Conservation (phyloP, 257 asterid species). For the Capsicum baccatum region DNA sequence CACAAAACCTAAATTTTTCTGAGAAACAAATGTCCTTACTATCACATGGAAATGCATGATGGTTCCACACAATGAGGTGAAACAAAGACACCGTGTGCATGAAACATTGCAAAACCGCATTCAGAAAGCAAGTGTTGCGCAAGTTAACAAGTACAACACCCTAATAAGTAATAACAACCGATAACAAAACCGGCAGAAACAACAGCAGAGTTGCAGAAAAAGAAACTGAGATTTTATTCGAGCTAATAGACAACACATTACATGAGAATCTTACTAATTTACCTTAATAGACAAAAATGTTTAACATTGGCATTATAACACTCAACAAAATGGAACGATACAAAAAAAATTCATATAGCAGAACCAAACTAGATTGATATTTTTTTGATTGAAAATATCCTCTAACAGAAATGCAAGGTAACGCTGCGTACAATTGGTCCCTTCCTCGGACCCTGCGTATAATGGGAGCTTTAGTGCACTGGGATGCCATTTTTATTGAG, state of each 20-base stretch:
- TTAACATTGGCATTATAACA: background rate
- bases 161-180: constrained; percentile 39
- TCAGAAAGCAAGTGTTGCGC: constrained; percentile 88
- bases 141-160: constrained; percentile 59
- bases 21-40: no score
- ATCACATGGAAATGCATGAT: no score
- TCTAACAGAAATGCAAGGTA: no score
- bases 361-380: background rate
- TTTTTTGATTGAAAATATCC: no score
- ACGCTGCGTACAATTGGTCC: no score
- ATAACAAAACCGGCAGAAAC: background rate
- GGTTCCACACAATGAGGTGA: no score
- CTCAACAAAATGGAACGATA: background rate
- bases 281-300: background rate
- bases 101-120: constrained; percentile 61
- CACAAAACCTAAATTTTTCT: no score
- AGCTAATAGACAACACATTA: background rate
- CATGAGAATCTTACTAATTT: background rate
- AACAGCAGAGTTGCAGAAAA: background rate
- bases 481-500: no score
- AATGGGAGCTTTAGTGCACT: no score
- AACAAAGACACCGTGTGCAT: no score
- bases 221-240: background rate
- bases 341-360: background rate
- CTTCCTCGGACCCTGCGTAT: no score